These are phyloP conservation scores for Fusarium setosum DNA, from an alignment of 2,329 filamentous ascomycete species.

Conservation along the genomic window DNA sequence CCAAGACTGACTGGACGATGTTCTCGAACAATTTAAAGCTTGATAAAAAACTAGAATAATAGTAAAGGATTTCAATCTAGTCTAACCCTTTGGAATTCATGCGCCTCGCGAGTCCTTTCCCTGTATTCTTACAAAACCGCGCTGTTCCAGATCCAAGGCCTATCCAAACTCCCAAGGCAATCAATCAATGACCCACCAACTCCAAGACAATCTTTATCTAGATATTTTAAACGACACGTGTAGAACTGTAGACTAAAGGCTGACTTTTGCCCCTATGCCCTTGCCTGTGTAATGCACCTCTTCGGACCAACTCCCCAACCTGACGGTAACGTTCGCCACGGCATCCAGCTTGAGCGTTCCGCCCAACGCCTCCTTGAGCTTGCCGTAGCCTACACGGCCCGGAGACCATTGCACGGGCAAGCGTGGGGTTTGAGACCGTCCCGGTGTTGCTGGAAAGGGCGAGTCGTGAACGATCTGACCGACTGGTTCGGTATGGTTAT, in stretches of 20 bases:
- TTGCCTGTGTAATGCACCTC: conserved; percentile 75
- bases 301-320: conserved; percentile 80
- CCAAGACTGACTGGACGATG: no score
- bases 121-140: background rate
- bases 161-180: conserved; percentile 7
- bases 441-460: conserved; percentile 82
- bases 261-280: conserved; percentile 74
- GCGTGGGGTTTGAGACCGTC: conserved; percentile 76
- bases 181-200: conserved; percentile 11
- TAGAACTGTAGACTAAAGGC: conserved; percentile 37
- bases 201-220: conserved; percentile 25
- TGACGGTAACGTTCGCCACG: conserved; percentile 78
- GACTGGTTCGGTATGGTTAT: conserved; percentile 81
- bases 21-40: no score
- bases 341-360: conserved; percentile 84
- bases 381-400: conserved; percentile 84
- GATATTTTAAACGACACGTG: background rate
- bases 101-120: background rate
- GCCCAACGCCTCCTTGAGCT: conserved; percentile 82
- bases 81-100: conserved; percentile 9
- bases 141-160: background rate
- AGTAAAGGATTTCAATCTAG: conserved; percentile 10
- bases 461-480: conserved; percentile 81
- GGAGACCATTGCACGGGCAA: conserved; percentile 86
- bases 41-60: no score